Base-by-base conservation (phyloP, 2,329 filamentous ascomycete genomes). In the Plectosphaerella sp. region DNA sequence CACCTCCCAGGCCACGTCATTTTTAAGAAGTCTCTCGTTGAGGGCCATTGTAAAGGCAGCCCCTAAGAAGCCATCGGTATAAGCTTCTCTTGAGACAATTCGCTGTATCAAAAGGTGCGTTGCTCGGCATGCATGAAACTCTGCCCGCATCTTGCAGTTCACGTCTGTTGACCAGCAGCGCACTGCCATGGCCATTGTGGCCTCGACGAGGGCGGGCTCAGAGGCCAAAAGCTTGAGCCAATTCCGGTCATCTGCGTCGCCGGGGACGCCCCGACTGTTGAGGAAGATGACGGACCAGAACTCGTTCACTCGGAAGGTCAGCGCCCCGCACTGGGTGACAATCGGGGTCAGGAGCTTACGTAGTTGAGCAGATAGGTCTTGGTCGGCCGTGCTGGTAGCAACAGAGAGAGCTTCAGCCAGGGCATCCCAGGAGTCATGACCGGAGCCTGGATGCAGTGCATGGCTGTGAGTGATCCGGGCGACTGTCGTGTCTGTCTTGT, bases 151-250 rank as follows among this genome's bases (percentile, higher is more conserved):
- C 25, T 45, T 35, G 12, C 43, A 52, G n/a, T 25, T 12, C 1
- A 5, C 3, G n/a, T 47, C 37, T 2, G 48, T n/a, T 5, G 43
- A 24, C 53, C 50, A 55, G 36, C 45, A 49, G 11, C 50, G 22
- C 1, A 62, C 12, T 1, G 50, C 58, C 10, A 63, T 56, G 0
- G 54, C 47, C 52, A 62, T 53, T 1, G 61, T 61, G 0, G 61
- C 60, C n/a, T 62, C 59, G 2, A 62, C 47, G 1, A 62, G 52
- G 10, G 61, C 61, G n/a, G 60, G 61, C 33, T 62, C 61, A 1
- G 61, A 58, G 9, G 54, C 16, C 16, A 62, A 24, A 0, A 62
- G 49, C 9, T 35, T 6, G 2, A 55, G 36, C 60, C 60, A 62
- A 2, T 33, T 16, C 5, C n/a, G 33, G 7, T 59, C 58, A 8